phyloP scores from a whole-genome alignment of 768 basidiomycete species.

The Lenzites betulinus region DNA sequence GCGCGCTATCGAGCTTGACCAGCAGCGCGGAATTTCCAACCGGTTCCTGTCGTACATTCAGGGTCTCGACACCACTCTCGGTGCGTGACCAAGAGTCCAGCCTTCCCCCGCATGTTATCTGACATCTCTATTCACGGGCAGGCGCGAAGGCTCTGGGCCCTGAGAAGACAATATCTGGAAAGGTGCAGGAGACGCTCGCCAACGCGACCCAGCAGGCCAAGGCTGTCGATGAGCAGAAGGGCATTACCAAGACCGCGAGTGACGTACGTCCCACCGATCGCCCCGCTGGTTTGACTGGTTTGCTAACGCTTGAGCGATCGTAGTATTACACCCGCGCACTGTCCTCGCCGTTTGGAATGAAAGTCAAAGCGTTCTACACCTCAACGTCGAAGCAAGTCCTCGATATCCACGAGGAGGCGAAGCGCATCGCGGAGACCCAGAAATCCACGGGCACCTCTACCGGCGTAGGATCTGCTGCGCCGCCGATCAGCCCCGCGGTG shows the following conservation, averaged over 20 bases:
- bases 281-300: background rate
- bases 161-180: conserved; percentile 77
- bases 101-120: background rate
- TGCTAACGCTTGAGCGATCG: background rate
- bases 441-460: conserved; percentile 37
- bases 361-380: conserved; percentile 84
- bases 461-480: conserved; percentile 25
- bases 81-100: conserved; percentile 29
- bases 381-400: conserved; percentile 81
- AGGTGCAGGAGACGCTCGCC: conserved; percentile 63
- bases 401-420: conserved; percentile 94
- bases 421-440: conserved; percentile 69
- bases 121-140: background rate
- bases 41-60: conserved; percentile 83
- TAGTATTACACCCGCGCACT: conserved; percentile 83
- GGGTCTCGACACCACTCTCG: conserved; percentile 68
- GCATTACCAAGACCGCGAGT: conserved; percentile 64
- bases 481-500: conserved; percentile 24
- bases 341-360: conserved; percentile 73
- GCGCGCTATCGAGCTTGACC: conserved; percentile 79
- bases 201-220: conserved; percentile 70
- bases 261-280: conserved; percentile 52
- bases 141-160: conserved; percentile 66
- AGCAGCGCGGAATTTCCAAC: conserved; percentile 84
- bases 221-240: conserved; percentile 81